Percentiles rank a stretch among this genome's conserved stretches.
phyloP scores from a whole-genome alignment of 2,329 filamentous ascomycete species.

The Monilinia vaccinii-corymbosi region DNA sequence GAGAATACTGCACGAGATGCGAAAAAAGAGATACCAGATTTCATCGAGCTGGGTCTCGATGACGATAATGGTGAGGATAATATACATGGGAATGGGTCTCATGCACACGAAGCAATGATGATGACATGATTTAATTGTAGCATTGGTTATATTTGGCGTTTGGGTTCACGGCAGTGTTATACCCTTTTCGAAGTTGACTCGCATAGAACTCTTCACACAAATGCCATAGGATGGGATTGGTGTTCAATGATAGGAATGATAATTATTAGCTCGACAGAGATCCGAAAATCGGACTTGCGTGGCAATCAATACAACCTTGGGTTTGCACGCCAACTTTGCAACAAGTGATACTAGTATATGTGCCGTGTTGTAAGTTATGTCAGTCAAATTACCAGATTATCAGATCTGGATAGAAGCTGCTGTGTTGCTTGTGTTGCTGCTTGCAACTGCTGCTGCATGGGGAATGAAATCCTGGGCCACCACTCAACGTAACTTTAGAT shows the following conservation, averaged over 20 bases:
- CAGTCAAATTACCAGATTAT: too few species aligned
- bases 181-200: constrained; percentile 1
- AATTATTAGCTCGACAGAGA: not conserved
- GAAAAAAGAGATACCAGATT: constrained; percentile 29
- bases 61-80: constrained; percentile 17
- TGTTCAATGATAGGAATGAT: not conserved
- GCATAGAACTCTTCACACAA: not conserved
- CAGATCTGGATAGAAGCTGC: too few species aligned
- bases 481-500: too few species aligned
- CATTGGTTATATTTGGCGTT: not conserved
- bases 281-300: not conserved
- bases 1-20: constrained; percentile 40
- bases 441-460: too few species aligned
- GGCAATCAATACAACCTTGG: not conserved
- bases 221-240: not conserved
- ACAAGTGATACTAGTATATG: too few species aligned
- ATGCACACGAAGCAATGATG: constrained; percentile 16
- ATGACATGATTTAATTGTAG: constrained; percentile 20
- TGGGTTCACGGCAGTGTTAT: not conserved
- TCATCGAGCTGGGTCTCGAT: constrained; percentile 27
- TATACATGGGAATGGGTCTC: constrained; percentile 24
- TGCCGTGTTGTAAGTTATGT: too few species aligned
- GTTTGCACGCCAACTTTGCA: too few species aligned
- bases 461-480: too few species aligned
- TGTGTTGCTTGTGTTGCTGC: too few species aligned